Evolutionary conservation across 2,329 filamentous ascomycete species (phyloP).

Genomic region (Fonsecaea nubica): DNA sequence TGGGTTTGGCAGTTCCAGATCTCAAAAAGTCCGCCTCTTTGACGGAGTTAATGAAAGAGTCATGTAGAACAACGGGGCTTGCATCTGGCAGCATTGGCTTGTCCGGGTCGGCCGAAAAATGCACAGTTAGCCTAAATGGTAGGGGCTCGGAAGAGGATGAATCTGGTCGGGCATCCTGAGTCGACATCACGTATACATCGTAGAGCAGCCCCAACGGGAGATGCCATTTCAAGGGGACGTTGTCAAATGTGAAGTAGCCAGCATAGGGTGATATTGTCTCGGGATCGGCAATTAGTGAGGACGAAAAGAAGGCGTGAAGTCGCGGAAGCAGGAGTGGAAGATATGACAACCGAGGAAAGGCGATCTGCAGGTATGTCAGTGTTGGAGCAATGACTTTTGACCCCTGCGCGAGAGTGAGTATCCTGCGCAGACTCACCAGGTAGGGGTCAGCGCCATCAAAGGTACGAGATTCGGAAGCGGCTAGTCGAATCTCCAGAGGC

Average conservation of each 20-base stretch:
- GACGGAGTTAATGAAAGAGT: conserved; percentile 72
- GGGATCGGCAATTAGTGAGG: conserved; percentile 64
- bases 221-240: conserved; percentile 74
- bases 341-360: conserved; percentile 71
- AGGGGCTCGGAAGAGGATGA: conserved; percentile 55
- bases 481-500: conserved; percentile 65
- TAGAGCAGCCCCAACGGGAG: conserved; percentile 72
- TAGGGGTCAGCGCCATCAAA: conserved; percentile 68
- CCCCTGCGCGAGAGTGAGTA: not conserved
- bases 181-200: conserved; percentile 64
- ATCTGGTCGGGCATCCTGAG: conserved; percentile 44
- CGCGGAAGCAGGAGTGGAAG: conserved; percentile 69
- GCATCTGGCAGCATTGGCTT: conserved; percentile 66
- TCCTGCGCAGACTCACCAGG: conserved; percentile 51
- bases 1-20: conserved; percentile 85
- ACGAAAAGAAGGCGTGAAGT: conserved; percentile 67
- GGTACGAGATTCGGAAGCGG: conserved; percentile 65
- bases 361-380: conserved; percentile 52
- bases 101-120: conserved; percentile 52
- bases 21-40: conserved; percentile 87
- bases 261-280: conserved; percentile 55
- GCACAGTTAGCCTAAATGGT: conserved; percentile 69
- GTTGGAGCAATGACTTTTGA: not conserved
- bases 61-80: conserved; percentile 67
- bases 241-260: conserved; percentile 71